Evolutionary conservation across 768 basidiomycete species (phyloP).

Genomic region (Auricularia cornea): DNA sequence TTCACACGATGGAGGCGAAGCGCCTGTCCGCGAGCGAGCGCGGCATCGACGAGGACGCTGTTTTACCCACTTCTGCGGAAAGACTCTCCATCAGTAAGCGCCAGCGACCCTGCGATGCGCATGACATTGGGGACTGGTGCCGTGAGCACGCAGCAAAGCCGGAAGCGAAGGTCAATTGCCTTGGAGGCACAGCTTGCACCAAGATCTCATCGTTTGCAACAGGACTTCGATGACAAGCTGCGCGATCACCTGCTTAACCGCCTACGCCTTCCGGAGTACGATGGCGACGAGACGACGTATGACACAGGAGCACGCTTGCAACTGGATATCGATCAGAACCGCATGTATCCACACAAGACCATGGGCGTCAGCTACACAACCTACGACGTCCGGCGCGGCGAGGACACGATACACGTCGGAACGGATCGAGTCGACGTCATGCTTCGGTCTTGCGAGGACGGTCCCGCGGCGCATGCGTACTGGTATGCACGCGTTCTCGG

Average conservation of each 20-base stretch:
- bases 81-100: not conserved
- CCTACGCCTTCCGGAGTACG: not conserved
- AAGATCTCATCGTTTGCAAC: not conserved
- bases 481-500: slow-evolving; percentile 14
- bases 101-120: not conserved
- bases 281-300: not conserved
- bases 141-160: not conserved
- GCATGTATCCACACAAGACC: slow-evolving; percentile 20
- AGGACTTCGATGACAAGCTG: slow-evolving; percentile 4
- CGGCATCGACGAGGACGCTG: not conserved
- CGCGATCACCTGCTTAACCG: slow-evolving; percentile 2
- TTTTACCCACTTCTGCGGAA: not conserved
- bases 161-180: not conserved
- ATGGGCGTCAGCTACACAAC: slow-evolving; percentile 23
- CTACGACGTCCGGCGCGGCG: slow-evolving; percentile 16
- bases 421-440: not conserved
- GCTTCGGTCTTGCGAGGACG: not conserved
- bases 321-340: slow-evolving; percentile 9
- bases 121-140: not conserved
- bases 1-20: not conserved
- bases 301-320: not conserved
- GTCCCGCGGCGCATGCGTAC: not conserved
- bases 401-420: not conserved
- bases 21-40: not conserved
- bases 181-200: not conserved